Evolutionary conservation across 1,284 basidiomycete genomes (phyloP).

Genomic region (Apiotrichum porosum): DNA sequence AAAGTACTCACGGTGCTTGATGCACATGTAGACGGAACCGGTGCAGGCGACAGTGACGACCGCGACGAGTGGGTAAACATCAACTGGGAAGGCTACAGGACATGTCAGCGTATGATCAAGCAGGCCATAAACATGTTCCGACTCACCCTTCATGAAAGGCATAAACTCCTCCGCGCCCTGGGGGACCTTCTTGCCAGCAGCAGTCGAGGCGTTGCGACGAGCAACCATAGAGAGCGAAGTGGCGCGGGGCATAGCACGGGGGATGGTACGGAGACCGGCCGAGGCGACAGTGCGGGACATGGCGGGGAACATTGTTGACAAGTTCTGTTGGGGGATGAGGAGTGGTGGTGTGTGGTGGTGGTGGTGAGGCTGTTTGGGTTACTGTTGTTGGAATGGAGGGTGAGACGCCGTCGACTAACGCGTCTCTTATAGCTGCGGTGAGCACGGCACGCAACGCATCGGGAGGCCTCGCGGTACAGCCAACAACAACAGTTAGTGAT

Average conservation of each 20-base stretch:
- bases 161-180: slow-evolving; percentile 1
- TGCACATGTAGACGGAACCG: slow-evolving; percentile 1
- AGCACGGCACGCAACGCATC: too few relatives aligned
- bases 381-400: too few relatives aligned
- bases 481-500: too few relatives aligned
- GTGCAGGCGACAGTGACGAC: slow-evolving; percentile 1
- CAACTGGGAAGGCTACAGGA: slow-evolving; percentile 2
- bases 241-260: background rate
- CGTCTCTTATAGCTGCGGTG: too few relatives aligned
- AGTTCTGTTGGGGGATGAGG: too few relatives aligned
- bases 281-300: background rate
- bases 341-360: too few relatives aligned
- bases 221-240: background rate
- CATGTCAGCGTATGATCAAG: background rate
- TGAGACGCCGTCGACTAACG: too few relatives aligned
- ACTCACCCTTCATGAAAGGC: slow-evolving; percentile 2
- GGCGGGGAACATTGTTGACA: too few relatives aligned
- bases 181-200: background rate
- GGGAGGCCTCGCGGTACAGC: too few relatives aligned
- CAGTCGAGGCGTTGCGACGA: background rate
- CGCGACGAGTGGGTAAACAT: slow-evolving; percentile 3
- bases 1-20: slow-evolving; percentile 2
- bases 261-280: background rate
- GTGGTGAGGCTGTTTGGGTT: too few relatives aligned
- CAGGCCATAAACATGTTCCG: background rate